A percentile compares a stretch with the other conserved stretches of the same genome.
These are phyloP conservation scores for Phenoliferia sp. DNA, from an alignment of 1,284 basidiomycete genomes.

Conservation along the genomic window DNA sequence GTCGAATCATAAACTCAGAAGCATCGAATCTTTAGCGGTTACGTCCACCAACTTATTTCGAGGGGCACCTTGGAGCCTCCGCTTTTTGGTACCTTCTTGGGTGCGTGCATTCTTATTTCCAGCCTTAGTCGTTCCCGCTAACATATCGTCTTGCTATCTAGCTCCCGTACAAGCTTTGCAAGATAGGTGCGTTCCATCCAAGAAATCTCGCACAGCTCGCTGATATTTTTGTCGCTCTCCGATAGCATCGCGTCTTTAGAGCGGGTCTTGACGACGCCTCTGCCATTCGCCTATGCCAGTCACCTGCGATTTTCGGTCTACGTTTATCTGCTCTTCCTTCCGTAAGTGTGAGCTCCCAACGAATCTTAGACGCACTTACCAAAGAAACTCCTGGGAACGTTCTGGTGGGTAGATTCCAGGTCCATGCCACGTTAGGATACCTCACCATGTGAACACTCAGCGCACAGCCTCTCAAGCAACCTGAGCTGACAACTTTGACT, in stretches of 20 bases:
- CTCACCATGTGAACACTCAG: too few relatives aligned
- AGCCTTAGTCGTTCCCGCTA: background rate
- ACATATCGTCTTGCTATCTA: background rate
- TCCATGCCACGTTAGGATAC: background rate
- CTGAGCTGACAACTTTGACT: too few relatives aligned
- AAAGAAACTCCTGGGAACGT: too few relatives aligned
- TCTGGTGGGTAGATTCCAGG: too few relatives aligned
- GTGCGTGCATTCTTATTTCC: too few relatives aligned
- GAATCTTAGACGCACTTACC: too few relatives aligned
- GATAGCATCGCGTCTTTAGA: constrained; percentile 46
- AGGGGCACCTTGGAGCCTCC: constrained; percentile 6
- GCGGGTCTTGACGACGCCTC: constrained; percentile 30
- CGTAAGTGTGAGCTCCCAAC: too few relatives aligned
- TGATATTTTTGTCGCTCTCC: constrained; percentile 45
- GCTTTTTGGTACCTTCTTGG: background rate
- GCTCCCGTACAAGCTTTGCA: constrained; percentile 2
- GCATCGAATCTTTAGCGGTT: too few relatives aligned
- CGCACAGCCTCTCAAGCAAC: too few relatives aligned
- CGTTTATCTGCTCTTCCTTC: constrained; percentile 50
- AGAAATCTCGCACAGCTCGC: background rate
- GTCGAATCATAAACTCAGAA: too few relatives aligned
- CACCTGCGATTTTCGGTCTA: constrained; percentile 60
- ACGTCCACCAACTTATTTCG: constrained; percentile 8
- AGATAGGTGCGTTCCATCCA: constrained; percentile 42
- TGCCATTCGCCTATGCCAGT: constrained; percentile 65